phyloP scores from a whole-genome alignment of 2,329 filamentous ascomycete genomes.

The Fonsecaea nubica region DNA sequence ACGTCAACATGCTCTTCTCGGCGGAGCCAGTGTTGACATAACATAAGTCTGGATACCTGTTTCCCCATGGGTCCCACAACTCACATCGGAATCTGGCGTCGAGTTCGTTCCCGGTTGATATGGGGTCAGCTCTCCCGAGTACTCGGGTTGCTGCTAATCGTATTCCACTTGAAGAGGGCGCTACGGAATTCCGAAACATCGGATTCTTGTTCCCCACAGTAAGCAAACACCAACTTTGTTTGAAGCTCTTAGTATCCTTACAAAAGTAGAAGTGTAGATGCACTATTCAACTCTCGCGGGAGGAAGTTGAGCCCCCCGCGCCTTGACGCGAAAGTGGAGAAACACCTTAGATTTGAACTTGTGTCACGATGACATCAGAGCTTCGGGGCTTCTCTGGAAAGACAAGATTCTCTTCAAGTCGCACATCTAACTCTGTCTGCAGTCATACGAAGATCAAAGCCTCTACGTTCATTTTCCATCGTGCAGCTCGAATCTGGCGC shows the following conservation, averaged over 20 bases:
- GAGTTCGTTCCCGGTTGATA: neutral
- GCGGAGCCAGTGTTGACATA: neutral
- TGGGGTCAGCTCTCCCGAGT: neutral
- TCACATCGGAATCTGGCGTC: neutral
- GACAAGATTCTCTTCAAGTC: neutral
- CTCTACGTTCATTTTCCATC: neutral
- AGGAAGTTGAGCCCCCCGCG: neutral
- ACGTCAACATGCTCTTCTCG: neutral
- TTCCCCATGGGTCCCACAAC: neutral
- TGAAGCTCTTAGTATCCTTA: neutral
- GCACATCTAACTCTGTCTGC: neutral
- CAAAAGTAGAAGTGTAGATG: neutral
- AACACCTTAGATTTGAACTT: neutral
- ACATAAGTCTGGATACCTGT: neutral
- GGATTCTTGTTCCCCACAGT: neutral
- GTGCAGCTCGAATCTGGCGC: neutral
- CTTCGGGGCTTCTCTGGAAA: neutral
- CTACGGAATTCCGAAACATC: neutral
- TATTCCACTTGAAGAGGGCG: neutral
- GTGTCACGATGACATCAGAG: constrained; percentile 5
- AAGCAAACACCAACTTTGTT: neutral
- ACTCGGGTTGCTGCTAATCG: neutral
- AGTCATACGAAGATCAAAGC: neutral
- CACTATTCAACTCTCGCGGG: neutral
- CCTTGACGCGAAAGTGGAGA: neutral